Percentiles rank a stretch among this genome's conserved stretches.
Conservation (phyloP, 495 filamentous ascomycete species). For the Penicillium flavigenum region DNA sequence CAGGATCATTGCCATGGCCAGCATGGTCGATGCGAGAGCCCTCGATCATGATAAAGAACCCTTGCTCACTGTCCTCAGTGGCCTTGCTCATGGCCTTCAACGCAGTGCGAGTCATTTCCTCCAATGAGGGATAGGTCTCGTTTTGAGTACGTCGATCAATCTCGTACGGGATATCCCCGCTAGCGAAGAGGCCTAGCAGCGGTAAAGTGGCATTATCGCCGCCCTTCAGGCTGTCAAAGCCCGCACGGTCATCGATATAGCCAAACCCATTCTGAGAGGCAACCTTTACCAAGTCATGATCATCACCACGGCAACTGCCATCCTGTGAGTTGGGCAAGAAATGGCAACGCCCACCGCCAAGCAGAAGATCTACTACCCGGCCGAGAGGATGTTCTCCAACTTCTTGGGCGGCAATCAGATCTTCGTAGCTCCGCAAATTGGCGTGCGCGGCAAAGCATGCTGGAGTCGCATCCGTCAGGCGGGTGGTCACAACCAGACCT, state of each 20-base stretch:
- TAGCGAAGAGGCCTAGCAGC: conserved; percentile 81
- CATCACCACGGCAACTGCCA: conserved; percentile 75
- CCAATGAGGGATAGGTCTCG: conserved; percentile 80
- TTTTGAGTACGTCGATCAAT: conserved; percentile 78
- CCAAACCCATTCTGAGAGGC: conserved; percentile 75
- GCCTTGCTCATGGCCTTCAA: conserved; percentile 76
- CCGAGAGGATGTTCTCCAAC: conserved; percentile 84
- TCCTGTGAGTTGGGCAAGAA: conserved; percentile 78
- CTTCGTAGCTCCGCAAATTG: conserved; percentile 73
- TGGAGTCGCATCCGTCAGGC: conserved; percentile 96
- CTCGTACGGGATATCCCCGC: conserved; percentile 84
- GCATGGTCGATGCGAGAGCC: conserved; percentile 95
- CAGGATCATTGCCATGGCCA: conserved; percentile 92
- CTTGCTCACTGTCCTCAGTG: conserved; percentile 80
- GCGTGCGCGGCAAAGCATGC: conserved; percentile 94
- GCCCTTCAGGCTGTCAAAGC: conserved; percentile 73
- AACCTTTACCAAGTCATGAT: conserved; percentile 63
- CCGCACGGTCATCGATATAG: conserved; percentile 67
- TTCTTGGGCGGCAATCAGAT: conserved; percentile 88
- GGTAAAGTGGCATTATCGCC: conserved; percentile 77
- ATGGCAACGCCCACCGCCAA: conserved; percentile 91
- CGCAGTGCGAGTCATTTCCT: conserved; percentile 87
- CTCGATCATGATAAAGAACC: conserved; percentile 98
- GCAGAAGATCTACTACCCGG: conserved; percentile 81
- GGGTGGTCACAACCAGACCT: conserved; percentile 90